Base-by-base conservation (phyloP, 2,329 filamentous ascomycete species). In the Pleoardoris graminearum region DNA sequence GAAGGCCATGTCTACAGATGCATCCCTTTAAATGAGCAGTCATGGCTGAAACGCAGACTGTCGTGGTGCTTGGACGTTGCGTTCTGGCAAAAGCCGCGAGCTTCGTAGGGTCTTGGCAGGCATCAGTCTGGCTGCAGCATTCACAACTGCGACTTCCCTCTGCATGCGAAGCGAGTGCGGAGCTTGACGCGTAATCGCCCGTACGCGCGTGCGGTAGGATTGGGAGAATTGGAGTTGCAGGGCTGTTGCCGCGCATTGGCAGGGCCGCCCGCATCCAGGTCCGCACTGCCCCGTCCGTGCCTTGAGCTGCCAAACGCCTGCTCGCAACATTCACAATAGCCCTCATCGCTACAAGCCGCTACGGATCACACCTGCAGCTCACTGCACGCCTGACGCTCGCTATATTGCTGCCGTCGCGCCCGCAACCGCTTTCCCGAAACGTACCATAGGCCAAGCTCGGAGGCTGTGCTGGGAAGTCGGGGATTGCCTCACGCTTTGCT, bases 371-470 rank as follows among this genome's bases (percentile, higher is more conserved):
- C n/a, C n/a, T n/a, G n/a, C n/a, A n/a, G n/a, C n/a, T n/a, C n/a
- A n/a, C n/a, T n/a, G n/a, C n/a, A n/a, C n/a, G n/a, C n/a, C n/a
- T n/a, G n/a, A n/a, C n/a, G n/a, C n/a, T n/a, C n/a, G n/a, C n/a
- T n/a, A 10, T 27, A 27, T 27, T 10, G 25, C 10, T 27, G 25
- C 25, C 25, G 22, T 47, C 22, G 30, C 44, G 22, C 44, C 32
- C 44, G 43, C 43, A 25, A 10, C 38, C 51, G 49, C 48, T 30
- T 32, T 48, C 33, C 46, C 51, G 55, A 61, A 56, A 59, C 58
- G n/a, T n/a, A n/a, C n/a, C n/a, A 19, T 46, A 29, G 42, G 57
- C 56, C 55, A 59, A 61, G 59, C 59, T 57, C 48, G 54, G 58
- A 55, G 57, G 59, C 56, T 55, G 53, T 55, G 54, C 45, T 53